phyloP scores from a whole-genome alignment of 2,329 filamentous ascomycete species.

The Diplocarpon mali region DNA sequence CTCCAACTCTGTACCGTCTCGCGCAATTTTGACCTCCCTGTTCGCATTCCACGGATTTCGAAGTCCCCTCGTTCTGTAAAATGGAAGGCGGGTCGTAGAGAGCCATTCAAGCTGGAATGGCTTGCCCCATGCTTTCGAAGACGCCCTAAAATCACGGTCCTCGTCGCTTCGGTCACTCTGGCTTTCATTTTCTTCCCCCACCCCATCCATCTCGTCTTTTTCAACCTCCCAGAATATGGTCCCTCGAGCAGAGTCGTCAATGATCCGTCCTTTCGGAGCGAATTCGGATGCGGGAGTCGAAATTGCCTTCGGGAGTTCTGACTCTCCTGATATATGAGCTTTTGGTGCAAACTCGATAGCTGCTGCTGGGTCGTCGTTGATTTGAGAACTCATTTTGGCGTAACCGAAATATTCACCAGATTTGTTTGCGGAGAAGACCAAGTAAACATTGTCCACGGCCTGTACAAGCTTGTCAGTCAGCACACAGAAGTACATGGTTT shows the following conservation, averaged over 20 bases:
- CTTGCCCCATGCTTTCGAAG: constrained; percentile 61
- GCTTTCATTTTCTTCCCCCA: constrained; percentile 34
- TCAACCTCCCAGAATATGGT: constrained; percentile 96
- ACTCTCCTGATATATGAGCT: constrained; percentile 43
- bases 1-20: constrained; percentile 89
- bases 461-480: constrained; percentile 28
- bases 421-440: constrained; percentile 95
- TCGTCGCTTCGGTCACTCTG: constrained; percentile 31
- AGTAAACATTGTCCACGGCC: constrained; percentile 73
- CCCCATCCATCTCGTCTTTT: constrained; percentile 32
- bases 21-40: constrained; percentile 87
- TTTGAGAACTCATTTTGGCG: constrained; percentile 77
- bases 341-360: constrained; percentile 60
- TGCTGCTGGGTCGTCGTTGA: constrained; percentile 63
- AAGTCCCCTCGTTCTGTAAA: constrained; percentile 77
- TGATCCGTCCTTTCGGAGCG: constrained; percentile 74
- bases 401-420: constrained; percentile 96
- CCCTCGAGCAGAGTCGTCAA: constrained; percentile 85
- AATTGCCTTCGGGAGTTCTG: constrained; percentile 68
- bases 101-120: constrained; percentile 89
- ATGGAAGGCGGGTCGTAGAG: constrained; percentile 71
- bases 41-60: constrained; percentile 94
- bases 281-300: constrained; percentile 67
- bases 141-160: constrained; percentile 28
- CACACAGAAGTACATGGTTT: constrained; percentile 2